phyloP scores from a whole-genome alignment of 306 rosid species.

The Bauhinia variegata region DNA sequence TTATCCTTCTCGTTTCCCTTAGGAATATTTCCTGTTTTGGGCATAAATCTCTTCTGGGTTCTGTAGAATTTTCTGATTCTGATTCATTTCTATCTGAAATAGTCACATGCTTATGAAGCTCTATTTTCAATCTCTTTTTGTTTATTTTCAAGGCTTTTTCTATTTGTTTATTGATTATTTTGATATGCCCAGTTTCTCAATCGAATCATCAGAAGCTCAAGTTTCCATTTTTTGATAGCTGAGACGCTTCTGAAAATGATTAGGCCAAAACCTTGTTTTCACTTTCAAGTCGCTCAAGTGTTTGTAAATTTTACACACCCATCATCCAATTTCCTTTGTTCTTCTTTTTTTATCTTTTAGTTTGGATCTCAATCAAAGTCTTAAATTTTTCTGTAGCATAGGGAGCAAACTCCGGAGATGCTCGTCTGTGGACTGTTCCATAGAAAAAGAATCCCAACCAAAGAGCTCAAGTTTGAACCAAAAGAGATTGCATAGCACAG shows the following conservation, averaged over 20 bases:
- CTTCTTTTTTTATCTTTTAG: slow-evolving; percentile 7
- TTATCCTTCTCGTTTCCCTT: background rate
- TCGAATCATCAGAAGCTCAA: slow-evolving; percentile 27
- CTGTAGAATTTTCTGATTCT: slow-evolving; percentile 29
- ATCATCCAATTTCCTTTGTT: slow-evolving; percentile 21
- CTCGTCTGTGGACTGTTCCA: background rate
- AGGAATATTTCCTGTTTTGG: background rate
- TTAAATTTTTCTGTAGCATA: slow-evolving; percentile 25
- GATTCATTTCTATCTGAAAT: slow-evolving; percentile 26
- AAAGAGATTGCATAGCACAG: slow-evolving; percentile 18
- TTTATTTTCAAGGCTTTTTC: slow-evolving; percentile 16
- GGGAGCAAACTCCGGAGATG: slow-evolving; percentile 45
- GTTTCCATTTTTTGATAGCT: slow-evolving; percentile 16
- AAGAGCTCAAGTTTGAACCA: slow-evolving; percentile 32
- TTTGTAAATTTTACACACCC: background rate
- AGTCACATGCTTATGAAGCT: slow-evolving; percentile 4
- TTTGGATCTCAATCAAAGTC: slow-evolving; percentile 25
- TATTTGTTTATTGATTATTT: background rate
- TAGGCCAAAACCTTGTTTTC: slow-evolving; percentile 21
- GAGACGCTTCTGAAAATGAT: slow-evolving; percentile 19
- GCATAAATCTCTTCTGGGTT: slow-evolving; percentile 48
- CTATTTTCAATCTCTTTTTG: slow-evolving; percentile 17
- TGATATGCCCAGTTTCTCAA: slow-evolving; percentile 33
- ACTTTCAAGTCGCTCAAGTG: slow-evolving; percentile 11
- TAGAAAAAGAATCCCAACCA: slow-evolving; percentile 24